phyloP scores from a whole-genome alignment of 192 early-diverging fungal species.

The Backusella circina region DNA sequence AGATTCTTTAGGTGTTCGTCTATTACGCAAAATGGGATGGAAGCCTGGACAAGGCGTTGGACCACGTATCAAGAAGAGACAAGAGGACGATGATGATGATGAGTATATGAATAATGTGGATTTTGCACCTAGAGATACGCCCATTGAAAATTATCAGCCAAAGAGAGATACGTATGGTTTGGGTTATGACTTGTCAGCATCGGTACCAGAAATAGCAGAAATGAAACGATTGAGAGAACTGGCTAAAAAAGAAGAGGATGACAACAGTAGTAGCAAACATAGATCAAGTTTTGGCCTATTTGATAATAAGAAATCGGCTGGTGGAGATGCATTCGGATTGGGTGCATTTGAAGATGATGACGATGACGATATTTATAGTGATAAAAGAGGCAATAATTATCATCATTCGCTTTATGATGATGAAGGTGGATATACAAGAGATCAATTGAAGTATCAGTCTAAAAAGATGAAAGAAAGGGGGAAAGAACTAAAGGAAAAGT shows the following conservation, averaged over 20 bases:
- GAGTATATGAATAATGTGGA: slow-evolving; percentile 47
- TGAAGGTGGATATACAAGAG: slow-evolving; percentile 9
- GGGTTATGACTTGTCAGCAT: slow-evolving; percentile 65
- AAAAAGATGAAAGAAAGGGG: slow-evolving; percentile 33
- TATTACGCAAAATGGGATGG: slow-evolving; percentile 86
- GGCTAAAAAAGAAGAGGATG: neutral
- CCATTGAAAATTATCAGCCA: slow-evolving; percentile 38
- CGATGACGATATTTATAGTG: slow-evolving; percentile 39
- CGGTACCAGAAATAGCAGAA: slow-evolving; percentile 56
- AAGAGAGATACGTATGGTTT: slow-evolving; percentile 61
- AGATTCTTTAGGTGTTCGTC: slow-evolving; percentile 54
- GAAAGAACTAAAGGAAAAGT: slow-evolving; percentile 4
- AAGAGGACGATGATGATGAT: slow-evolving; percentile 12
- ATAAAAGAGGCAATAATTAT: neutral
- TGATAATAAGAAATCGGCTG: slow-evolving; percentile 45
- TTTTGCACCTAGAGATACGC: slow-evolving; percentile 70
- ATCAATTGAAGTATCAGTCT: neutral
- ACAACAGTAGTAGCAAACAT: neutral
- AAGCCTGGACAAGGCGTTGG: slow-evolving; percentile 84
- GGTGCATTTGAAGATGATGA: slow-evolving; percentile 74
- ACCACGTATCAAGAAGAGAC: slow-evolving; percentile 48
- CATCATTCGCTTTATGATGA: slow-evolving; percentile 27
- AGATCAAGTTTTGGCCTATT: slow-evolving; percentile 64
- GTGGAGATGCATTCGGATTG: slow-evolving; percentile 46
- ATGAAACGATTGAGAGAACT: slow-evolving; percentile 37